Evolutionary conservation across 2,329 filamentous ascomycete genomes (phyloP).

Genomic region (Exophiala calicioides): DNA sequence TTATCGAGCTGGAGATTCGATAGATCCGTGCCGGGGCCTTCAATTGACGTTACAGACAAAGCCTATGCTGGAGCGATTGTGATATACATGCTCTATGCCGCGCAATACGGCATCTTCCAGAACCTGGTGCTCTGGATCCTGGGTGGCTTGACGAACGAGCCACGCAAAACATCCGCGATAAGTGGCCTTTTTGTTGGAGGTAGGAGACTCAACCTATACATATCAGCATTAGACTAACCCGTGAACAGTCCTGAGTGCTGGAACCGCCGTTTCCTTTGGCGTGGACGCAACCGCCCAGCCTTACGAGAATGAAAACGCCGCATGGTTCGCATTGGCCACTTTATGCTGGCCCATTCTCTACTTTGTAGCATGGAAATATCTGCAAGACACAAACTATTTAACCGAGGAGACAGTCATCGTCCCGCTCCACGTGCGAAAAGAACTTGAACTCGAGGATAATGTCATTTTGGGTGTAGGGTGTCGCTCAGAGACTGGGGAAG

Average conservation of each 20-base stretch:
- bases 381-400: slow-evolving; percentile 1
- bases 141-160: slow-evolving; percentile 2
- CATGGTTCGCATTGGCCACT: slow-evolving; percentile 4
- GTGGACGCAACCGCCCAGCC: slow-evolving; percentile 7
- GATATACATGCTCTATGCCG: slow-evolving; percentile 8
- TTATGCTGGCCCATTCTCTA: slow-evolving; percentile 6
- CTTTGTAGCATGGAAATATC: slow-evolving; percentile 2
- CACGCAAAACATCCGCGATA: background rate
- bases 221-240: background rate
- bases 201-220: background rate
- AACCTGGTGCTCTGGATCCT: slow-evolving; percentile 4
- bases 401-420: slow-evolving; percentile 2
- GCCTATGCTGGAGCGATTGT: slow-evolving; percentile 7
- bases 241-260: slow-evolving; percentile 2
- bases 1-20: slow-evolving; percentile 7
- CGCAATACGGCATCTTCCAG: slow-evolving; percentile 12
- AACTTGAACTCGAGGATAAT: slow-evolving; percentile 1
- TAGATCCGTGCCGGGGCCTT: background rate
- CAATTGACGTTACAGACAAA: background rate
- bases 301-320: slow-evolving; percentile 6
- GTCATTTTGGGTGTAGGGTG: background rate
- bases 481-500: background rate
- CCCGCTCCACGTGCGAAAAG: slow-evolving; percentile 7
- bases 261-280: slow-evolving; percentile 6
- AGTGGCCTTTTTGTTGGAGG: slow-evolving; percentile 4